Base-by-base conservation (phyloP, 169 alveolate genomes). In the Fabrea salina region DNA sequence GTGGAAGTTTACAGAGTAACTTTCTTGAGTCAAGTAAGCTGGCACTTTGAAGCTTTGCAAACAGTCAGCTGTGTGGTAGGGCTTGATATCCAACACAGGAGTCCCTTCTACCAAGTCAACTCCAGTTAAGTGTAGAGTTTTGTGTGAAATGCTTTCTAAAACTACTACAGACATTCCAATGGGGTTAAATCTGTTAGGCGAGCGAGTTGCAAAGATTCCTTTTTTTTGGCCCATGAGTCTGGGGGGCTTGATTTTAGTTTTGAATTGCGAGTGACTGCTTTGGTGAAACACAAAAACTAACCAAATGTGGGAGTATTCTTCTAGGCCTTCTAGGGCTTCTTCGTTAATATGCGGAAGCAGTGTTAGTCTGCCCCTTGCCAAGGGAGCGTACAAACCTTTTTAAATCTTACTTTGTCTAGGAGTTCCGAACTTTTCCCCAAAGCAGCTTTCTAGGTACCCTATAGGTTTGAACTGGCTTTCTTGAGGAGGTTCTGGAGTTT, bases 111-210 rank as follows among this genome's bases (percentile, higher is more conserved):
- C 82, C 59, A 91, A 74, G 82, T 93, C 95, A 22, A 91, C 72
- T 3, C 96, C 96, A 66, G 90, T 81, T n/a, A 93, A 75, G 54
- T 44, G 79, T 16, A 91, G 80, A 25, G 88, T 84, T 47, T 86
- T 81, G 32, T 79, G 86, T 49, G 75, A 82, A 77, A 93, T 79
- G 67, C 86, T 86, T 32, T 88, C 86, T 59, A 93, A 50, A 68
- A 89, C 86, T 41, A 89, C 93, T 32, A 86, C 59, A 33, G 93
- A 83, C 41, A 93, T 70, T 2, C 97, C 96, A 71, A 93, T 91
- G n/a, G 95, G 95, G 77, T 91, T 91, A 70, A 79, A 86, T 82
- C 96, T 84, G 67, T 91, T 95, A 3, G 97, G 97, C 3, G 93
- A 72, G n/a, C 95, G 66, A 2, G 96, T 93, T 0, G 96, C 95